Conservation (phyloP, 768 basidiomycete genomes). For the Mycena kentingensis region DNA sequence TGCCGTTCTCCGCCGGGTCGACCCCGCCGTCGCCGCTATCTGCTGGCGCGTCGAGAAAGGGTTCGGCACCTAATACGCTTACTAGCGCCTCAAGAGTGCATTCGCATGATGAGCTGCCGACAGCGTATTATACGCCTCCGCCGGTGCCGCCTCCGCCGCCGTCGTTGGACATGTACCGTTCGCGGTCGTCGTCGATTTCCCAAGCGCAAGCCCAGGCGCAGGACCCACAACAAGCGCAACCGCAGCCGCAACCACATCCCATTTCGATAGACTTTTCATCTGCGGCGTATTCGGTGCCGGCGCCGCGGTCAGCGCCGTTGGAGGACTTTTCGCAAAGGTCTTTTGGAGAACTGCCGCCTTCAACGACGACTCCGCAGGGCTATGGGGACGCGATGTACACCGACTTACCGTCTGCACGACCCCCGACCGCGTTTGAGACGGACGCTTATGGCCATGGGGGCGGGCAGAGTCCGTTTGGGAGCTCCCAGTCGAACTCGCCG, state of each 20-base stretch:
- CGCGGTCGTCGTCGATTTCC: slow-evolving; percentile 30
- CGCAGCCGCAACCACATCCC: too few relatives aligned
- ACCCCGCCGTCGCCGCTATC: neutral
- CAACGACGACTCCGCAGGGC: slow-evolving; percentile 26
- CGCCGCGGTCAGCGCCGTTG: slow-evolving; percentile 14
- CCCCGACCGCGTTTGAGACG: slow-evolving; percentile 26
- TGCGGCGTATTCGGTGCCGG: slow-evolving; percentile 6
- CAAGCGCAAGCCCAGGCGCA: slow-evolving; percentile 18
- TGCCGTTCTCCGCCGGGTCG: neutral
- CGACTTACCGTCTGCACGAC: slow-evolving; percentile 23
- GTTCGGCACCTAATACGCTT: slow-evolving; percentile 22
- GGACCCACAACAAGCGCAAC: neutral
- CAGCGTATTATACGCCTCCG: slow-evolving; percentile 16
- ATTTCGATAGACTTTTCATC: slow-evolving; percentile 16
- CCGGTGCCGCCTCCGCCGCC: slow-evolving; percentile 4
- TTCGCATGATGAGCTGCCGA: slow-evolving; percentile 10
- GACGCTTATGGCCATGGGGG: slow-evolving; percentile 13
- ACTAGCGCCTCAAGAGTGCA: slow-evolving; percentile 5
- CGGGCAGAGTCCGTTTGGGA: slow-evolving; percentile 31
- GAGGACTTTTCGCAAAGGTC: slow-evolving; percentile 24
- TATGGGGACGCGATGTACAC: slow-evolving; percentile 23
- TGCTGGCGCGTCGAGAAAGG: neutral
- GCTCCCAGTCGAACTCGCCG: slow-evolving; percentile 31
- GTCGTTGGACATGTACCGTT: slow-evolving; percentile 25
- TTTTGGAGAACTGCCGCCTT: slow-evolving; percentile 14